These are phyloP conservation scores for Dryadomyces quercivorus DNA, from an alignment of 2,329 filamentous ascomycete species.

Conservation along the genomic window DNA sequence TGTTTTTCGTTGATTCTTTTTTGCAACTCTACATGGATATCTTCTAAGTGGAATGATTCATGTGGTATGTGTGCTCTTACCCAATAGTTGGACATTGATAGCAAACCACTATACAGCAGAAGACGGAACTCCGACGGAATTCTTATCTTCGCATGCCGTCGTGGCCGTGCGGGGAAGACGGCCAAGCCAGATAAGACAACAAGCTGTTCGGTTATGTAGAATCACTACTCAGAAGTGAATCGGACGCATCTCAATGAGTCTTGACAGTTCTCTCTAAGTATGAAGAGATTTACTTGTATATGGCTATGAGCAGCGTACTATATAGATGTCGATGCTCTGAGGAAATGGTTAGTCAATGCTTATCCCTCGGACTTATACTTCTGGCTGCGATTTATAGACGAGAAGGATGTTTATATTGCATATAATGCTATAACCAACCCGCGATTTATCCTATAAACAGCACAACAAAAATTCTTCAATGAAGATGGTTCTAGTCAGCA, in stretches of 20 bases:
- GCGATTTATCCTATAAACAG: not conserved
- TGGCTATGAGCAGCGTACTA: conserved; percentile 4
- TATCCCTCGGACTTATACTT: not conserved
- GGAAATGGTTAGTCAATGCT: not conserved
- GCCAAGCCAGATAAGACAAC: not conserved
- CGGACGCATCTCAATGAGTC: too few relatives aligned
- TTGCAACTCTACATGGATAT: too few relatives aligned
- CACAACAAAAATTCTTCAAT: not conserved
- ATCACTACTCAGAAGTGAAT: too few relatives aligned
- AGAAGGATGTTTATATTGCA: too few relatives aligned
- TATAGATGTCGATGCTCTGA: not conserved
- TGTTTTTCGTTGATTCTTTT: not conserved
- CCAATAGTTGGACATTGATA: not conserved
- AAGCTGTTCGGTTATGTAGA: not conserved
- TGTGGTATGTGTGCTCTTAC: too few relatives aligned
- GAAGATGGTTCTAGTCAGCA: too few relatives aligned
- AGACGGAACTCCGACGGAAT: not conserved
- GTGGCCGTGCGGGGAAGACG: not conserved
- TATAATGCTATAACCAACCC: too few relatives aligned
- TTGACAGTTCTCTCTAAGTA: not conserved
- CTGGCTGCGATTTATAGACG: not conserved
- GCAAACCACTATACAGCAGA: not conserved
- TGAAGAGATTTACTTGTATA: not conserved
- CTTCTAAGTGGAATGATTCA: not conserved
- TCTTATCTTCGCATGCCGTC: not conserved